phyloP scores from a whole-genome alignment of 805 yeast genomes.

The Yarrowia alimentaria region DNA sequence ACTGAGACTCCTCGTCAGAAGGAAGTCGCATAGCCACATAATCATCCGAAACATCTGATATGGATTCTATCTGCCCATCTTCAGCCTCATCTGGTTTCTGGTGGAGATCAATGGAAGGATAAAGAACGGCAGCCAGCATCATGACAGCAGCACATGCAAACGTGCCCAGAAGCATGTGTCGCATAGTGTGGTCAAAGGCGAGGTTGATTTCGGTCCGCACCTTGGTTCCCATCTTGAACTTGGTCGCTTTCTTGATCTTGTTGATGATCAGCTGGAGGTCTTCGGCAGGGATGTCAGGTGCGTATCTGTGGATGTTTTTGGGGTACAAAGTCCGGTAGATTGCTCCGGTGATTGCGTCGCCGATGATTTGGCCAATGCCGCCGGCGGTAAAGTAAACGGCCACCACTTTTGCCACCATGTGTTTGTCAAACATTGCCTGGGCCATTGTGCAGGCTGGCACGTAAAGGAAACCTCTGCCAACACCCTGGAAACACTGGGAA shows the following conservation, averaged over 20 bases:
- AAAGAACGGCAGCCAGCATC: not conserved
- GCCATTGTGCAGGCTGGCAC: slow-evolving; percentile 15
- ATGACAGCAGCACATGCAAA: slow-evolving; percentile 13
- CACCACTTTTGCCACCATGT: slow-evolving; percentile 6
- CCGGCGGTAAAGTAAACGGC: slow-evolving; percentile 11
- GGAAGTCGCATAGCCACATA: too few species aligned
- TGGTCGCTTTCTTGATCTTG: slow-evolving; percentile 19
- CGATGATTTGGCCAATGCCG: slow-evolving; percentile 8
- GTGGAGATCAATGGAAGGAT: not conserved
- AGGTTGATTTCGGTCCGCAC: slow-evolving; percentile 2
- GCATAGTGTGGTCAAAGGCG: slow-evolving; percentile 14
- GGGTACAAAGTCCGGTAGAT: slow-evolving; percentile 4
- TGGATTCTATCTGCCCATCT: too few species aligned
- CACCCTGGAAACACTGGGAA: not conserved
- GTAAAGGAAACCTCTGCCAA: slow-evolving; percentile 13
- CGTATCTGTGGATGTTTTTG: not conserved
- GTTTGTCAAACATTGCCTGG: slow-evolving; percentile 14
- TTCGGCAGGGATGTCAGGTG: slow-evolving; percentile 4
- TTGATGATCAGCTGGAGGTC: not conserved
- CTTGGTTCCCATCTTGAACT: slow-evolving; percentile 10
- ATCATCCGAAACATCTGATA: too few species aligned
- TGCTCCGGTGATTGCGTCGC: slow-evolving; percentile 8
- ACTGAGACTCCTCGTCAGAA: too few species aligned
- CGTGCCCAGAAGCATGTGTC: slow-evolving; percentile 12
- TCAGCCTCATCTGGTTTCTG: too few species aligned